Base-by-base conservation (phyloP, 768 basidiomycete species). In the Holtermanniella nyarrowii region DNA sequence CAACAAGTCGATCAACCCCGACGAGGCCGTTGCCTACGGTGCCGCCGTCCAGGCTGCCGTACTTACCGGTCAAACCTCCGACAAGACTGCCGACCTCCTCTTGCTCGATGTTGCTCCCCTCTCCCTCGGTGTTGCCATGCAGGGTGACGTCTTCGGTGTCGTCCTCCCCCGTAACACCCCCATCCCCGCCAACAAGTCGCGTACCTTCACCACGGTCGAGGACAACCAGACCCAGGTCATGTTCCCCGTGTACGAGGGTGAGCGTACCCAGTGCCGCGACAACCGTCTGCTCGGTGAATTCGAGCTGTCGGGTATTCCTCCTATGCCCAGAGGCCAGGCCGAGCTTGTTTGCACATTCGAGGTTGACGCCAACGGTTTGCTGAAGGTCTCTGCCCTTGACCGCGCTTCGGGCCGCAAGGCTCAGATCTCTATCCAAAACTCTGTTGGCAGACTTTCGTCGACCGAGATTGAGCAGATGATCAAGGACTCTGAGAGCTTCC, bases 221-320 rank as follows among this genome's bases (percentile, higher is more conserved):
- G 95, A 99, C 80, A 99, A 97, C 80, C 95, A 97, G 77, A 99
- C 95, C 56, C 93, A 88, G 56, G 95, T 99, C 77, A 96, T 93
- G 60, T 99, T 97, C 88, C 95, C 95, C 65, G 95, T 99, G 42
- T 97, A 99, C 76, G 95, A 99, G 80, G 95, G 95, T 71, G 95
- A 99, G 77, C 90, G 95, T 61, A 97, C 93, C 26, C 93, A 97
- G 71, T 99, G 95, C 79, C 87, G 90, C 68, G 95, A 99, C 78
- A 99, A 97, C 78, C 84, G 95, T 73, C 78, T 99, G 56, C 86
- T 99, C 65, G 95, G 95, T 67, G 95, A 99, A 77, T 99, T 99
- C 75, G 95, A 99, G 79, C 88, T 99, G 62, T 95, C 79, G 54
- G 91, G 93, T 66, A 97, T 99, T 69, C 93, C 95, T 46, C 95